These are phyloP conservation scores for Sugiyamaella novakii DNA, from an alignment of 1,139 yeast species.

Conservation along the genomic window DNA sequence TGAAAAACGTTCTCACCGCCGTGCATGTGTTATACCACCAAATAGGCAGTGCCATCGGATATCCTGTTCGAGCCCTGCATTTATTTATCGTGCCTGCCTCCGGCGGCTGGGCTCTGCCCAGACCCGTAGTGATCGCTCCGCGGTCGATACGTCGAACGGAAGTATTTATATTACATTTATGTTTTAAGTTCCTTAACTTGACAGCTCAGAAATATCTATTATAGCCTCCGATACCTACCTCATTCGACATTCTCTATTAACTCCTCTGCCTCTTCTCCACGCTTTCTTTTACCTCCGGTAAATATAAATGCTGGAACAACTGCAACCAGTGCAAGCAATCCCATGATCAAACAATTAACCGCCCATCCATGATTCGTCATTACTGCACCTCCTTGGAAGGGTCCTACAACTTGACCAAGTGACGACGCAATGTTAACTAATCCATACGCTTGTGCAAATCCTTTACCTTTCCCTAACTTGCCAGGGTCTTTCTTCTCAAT, in stretches of 20 bases:
- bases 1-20: not conserved
- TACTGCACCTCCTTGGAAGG: slow-evolving; percentile 40
- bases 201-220: too few species aligned
- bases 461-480: slow-evolving; percentile 40
- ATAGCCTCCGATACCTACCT: too few species aligned
- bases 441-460: slow-evolving; percentile 44
- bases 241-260: not conserved
- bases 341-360: slow-evolving; percentile 34
- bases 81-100: too few species aligned
- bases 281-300: slow-evolving; percentile 33
- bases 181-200: too few species aligned
- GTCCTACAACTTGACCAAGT: slow-evolving; percentile 42
- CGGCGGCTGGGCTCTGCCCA: too few species aligned
- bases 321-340: slow-evolving; percentile 32
- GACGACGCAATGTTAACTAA: slow-evolving; percentile 43
- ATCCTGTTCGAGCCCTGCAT: too few species aligned
- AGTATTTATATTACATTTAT: too few species aligned
- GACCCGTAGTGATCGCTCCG: too few species aligned
- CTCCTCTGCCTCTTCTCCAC: not conserved
- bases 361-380: slow-evolving; percentile 37
- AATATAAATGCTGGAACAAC: slow-evolving; percentile 35
- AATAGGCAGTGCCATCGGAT: too few species aligned
- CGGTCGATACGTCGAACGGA: too few species aligned
- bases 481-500: slow-evolving; percentile 39
- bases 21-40: not conserved